These are phyloP conservation scores for Pyrenochaeta sp. DNA, from an alignment of 2,329 filamentous ascomycete species.

Conservation along the genomic window DNA sequence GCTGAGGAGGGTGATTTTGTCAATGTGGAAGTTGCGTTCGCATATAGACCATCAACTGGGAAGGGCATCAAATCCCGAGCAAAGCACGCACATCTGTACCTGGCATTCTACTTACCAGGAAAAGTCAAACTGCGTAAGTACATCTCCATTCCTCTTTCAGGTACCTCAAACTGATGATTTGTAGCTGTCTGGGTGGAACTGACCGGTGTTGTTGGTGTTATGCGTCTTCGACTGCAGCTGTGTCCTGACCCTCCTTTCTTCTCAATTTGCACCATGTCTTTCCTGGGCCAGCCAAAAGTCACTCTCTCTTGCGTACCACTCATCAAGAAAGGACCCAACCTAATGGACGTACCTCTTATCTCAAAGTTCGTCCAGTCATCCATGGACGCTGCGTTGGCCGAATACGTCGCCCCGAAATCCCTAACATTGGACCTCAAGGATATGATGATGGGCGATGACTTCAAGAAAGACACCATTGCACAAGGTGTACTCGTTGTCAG, in stretches of 20 bases:
- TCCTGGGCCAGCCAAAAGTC: constrained; percentile 78
- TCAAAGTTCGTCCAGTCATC: constrained; percentile 78
- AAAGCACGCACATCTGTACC: constrained; percentile 76
- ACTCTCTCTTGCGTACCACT: constrained; percentile 75
- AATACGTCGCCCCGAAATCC: constrained; percentile 80
- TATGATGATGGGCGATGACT: constrained; percentile 80
- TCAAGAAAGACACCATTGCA: constrained; percentile 76
- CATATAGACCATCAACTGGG: constrained; percentile 72
- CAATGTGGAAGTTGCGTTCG: constrained; percentile 78
- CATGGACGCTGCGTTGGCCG: constrained; percentile 75
- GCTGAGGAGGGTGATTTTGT: constrained; percentile 81
- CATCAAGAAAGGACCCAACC: constrained; percentile 72
- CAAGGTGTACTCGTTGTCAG: constrained; percentile 72
- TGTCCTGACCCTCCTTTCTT: constrained; percentile 81
- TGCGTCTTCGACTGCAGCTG: constrained; percentile 74
- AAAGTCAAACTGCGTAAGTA: constrained; percentile 61
- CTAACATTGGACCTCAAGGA: constrained; percentile 77
- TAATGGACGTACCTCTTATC: constrained; percentile 79
- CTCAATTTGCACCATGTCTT: constrained; percentile 76
- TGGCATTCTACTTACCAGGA: constrained; percentile 74
- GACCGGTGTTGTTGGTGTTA: constrained; percentile 73
- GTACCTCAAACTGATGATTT: constrained; percentile 21
- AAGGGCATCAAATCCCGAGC: constrained; percentile 69
- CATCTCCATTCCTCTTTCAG: not conserved
- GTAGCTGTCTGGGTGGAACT: constrained; percentile 78